Conservation (phyloP, 2,329 filamentous ascomycete genomes). For the Tolypocladium paradoxum region DNA sequence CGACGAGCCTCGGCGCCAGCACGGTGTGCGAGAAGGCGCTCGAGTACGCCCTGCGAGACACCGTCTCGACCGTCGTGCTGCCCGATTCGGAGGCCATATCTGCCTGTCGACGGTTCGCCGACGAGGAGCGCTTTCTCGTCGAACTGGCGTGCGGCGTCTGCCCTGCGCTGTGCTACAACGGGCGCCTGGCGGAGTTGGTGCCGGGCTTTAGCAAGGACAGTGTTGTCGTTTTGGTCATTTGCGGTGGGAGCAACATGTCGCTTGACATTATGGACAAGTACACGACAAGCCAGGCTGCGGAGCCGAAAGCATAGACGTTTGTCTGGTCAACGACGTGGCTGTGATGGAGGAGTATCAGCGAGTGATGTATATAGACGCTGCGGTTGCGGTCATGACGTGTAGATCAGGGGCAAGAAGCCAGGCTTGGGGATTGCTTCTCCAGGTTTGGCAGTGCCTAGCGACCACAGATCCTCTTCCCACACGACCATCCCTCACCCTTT, state of each 20-base stretch:
- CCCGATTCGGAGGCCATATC: constrained; percentile 15
- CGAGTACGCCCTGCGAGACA: constrained; percentile 15
- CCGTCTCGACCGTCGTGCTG: constrained; percentile 15
- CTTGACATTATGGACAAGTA: constrained; percentile 17
- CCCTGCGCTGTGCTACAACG: constrained; percentile 17
- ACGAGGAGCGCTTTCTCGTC: constrained; percentile 18
- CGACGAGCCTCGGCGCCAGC: constrained; percentile 58
- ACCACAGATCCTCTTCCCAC: too few species aligned
- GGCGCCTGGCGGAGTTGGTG: constrained; percentile 11
- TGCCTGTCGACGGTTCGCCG: constrained; percentile 15
- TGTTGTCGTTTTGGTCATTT: constrained; percentile 19
- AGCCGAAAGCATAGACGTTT: too few species aligned
- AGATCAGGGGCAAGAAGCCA: too few species aligned
- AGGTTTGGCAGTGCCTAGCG: too few species aligned
- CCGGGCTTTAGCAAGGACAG: constrained; percentile 12
- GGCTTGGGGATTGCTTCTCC: too few species aligned
- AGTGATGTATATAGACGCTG: too few species aligned
- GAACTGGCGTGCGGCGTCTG: constrained; percentile 18
- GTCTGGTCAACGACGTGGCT: too few species aligned
- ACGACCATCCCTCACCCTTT: too few species aligned
- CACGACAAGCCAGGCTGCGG: background rate
- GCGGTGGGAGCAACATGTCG: constrained; percentile 21
- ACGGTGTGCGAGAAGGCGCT: constrained; percentile 46
- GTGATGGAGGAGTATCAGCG: too few species aligned
- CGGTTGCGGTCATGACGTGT: too few species aligned